Base-by-base conservation (phyloP, 768 basidiomycete species). In the Mycena epipterygia region DNA sequence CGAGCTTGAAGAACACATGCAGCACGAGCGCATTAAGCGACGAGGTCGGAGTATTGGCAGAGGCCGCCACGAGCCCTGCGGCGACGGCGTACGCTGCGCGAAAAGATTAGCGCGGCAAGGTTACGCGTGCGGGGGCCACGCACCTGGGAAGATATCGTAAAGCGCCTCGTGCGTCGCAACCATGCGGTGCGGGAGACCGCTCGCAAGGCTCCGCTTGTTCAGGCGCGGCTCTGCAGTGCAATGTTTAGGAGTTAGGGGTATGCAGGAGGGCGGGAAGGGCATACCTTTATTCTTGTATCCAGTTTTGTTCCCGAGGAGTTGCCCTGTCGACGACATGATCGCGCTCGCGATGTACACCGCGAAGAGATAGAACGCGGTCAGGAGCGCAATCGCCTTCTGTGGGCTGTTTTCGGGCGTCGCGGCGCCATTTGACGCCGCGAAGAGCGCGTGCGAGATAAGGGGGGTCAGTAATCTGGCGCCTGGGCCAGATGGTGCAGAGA, bases 151-250 rank as follows among this genome's bases (percentile, higher is more conserved):
- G 21, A 68, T 61, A 16, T 68, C 67, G 32, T 68, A 68, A 4
- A 68, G 53, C 8, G 67, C 67, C 33, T 68, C 67, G 33, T 68
- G 67, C 25, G 67, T 68, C 19, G 67, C 59, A 17, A 68, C 23
- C 67, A 68, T 68, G 2, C 67, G 67, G 32, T 68, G 59, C 19
- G 59, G 67, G 7, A 68, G 51, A 0, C 67, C 59, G 11, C 13
- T 27, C 7, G 51, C 5, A 12, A 67, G n/a, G 33, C n/a, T 60
- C n/a, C 67, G 51, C 25, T 68, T 68, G 51, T 44, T 61, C 2
- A 53, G 27, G 21, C 59, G 67, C 16, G 67, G 67, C 37, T 68
- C 67, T 68, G 7, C 14, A 42, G 25, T 64, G 9, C 5, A 42
- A 30, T 25, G 13, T n/a, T n/a, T n/a, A n/a, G n/a, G n/a, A n/a